Conservation (phyloP, 805 yeast genomes). For the Isabelozyma rhagii region DNA sequence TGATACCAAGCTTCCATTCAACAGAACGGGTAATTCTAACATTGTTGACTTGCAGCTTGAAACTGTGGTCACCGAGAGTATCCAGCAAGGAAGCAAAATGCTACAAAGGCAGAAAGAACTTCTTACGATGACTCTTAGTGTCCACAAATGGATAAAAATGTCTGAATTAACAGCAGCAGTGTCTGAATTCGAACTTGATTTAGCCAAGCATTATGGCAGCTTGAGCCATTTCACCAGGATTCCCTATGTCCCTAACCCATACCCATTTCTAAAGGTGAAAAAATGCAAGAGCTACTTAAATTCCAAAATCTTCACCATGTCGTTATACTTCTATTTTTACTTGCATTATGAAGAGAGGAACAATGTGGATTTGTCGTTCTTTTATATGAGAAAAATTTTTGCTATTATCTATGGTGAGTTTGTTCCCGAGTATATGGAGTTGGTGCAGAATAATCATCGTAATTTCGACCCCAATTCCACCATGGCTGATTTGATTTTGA, state of each 20-base stretch:
- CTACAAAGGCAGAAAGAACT: conserved; percentile 25
- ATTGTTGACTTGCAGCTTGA: conserved; percentile 35
- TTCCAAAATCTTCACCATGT: conserved; percentile 22
- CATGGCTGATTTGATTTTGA: conserved; percentile 35
- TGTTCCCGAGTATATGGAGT: conserved; percentile 24
- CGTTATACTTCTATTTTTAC: conserved; percentile 31
- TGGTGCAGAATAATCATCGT: conserved; percentile 25
- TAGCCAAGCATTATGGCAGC: conserved; percentile 28
- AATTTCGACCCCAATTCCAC: conserved; percentile 37
- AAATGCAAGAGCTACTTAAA: conserved; percentile 26
- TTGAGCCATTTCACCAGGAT: conserved; percentile 10
- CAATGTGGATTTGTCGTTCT: conserved; percentile 26
- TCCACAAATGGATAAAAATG: conserved; percentile 15
- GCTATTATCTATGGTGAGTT: conserved; percentile 25
- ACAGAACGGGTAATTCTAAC: conserved; percentile 33
- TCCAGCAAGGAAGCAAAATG: conserved; percentile 26
- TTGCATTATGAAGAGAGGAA: conserved; percentile 35
- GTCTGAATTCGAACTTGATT: conserved; percentile 31
- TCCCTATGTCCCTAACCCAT: conserved; percentile 14
- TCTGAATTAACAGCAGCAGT: conserved; percentile 18
- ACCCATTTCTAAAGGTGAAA: conserved; percentile 19
- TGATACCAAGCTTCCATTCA: conserved; percentile 29
- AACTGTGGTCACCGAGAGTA: conserved; percentile 24
- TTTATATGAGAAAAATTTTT: conserved; percentile 28
- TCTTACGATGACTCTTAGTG: conserved; percentile 15